Evolutionary conservation across 495 filamentous ascomycete species (phyloP), one percentile per base, ranked within the genome.

Genomic region (Hypoxylon fragiforme): DNA sequence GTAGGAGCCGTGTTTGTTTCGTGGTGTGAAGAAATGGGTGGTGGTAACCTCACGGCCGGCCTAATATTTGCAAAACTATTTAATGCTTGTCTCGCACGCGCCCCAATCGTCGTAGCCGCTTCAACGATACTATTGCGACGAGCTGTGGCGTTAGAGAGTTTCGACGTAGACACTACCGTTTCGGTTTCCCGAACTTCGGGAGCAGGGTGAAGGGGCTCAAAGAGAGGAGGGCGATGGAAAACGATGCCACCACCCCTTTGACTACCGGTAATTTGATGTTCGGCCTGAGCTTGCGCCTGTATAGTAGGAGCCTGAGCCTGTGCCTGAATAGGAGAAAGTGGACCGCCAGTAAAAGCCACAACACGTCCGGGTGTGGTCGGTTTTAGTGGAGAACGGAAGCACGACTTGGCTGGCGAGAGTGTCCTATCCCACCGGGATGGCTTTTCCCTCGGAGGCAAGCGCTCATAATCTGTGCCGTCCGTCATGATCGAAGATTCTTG

Each of bases 341-440:
- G 65, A 44, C 62, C 72, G 42, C 70, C 67, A 5, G 70, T 70
- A 45, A 79, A 79, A 45, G 75, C 72, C 19, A 79, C 76, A 6
- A 77, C 68, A 0, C 72, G 70, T 5, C 76, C 76, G 1, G 74
- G 74, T 0, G 74, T 77, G 32, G 69, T 75, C 4, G 69, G 66
- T 47, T 81, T 81, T 13, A 78, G 55, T 2, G 79, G 77, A 11
- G 78, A 80, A 44, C 79, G 73, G 20, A 82, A 63, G 54, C 66
- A 76, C 1, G 78, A 80, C 52, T 81, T 82, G 9, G 58, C 67
- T 0, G 79, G 79, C 2, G 78, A 81, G 11, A 64, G 62, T 5
- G 67, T 63, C 16, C 69, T 70, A 50, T 71, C 56, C 22, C 65
- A 68, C 32, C 52, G 62, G 1, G 65, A 68, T 3, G 65, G 70